Evolutionary conservation across 306 rosid species (phyloP).

Genomic region (Prunus campanulata): DNA sequence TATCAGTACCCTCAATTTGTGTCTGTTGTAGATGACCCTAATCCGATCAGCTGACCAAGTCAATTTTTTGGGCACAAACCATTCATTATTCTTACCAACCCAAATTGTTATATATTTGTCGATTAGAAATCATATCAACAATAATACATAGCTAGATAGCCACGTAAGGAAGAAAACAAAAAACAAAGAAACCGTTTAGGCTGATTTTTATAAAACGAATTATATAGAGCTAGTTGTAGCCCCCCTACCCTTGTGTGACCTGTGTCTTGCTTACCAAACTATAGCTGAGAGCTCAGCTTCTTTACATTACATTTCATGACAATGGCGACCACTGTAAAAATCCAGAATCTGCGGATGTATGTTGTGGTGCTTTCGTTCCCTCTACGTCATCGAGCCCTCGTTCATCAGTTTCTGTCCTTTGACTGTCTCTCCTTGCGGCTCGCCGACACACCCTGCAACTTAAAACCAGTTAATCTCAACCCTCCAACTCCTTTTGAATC

Average conservation of each 20-base stretch:
- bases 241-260: background rate
- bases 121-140: no score
- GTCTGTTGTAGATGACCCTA: no score
- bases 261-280: background rate
- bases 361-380: background rate
- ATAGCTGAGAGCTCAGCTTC: background rate
- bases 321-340: conserved; percentile 27
- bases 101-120: no score
- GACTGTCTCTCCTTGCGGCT: conserved; percentile 26
- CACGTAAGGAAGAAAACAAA: background rate
- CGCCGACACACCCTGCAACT: conserved; percentile 28
- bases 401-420: conserved; percentile 11
- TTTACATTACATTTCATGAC: conserved; percentile 17
- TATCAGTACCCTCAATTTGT: no score
- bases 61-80: no score
- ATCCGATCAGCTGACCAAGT: no score
- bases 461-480: background rate
- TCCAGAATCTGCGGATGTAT: conserved; percentile 41
- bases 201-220: background rate
- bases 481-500: background rate
- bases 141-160: no score
- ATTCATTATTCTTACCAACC: no score
- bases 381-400: conserved; percentile 2
- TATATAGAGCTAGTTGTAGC: background rate
- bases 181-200: background rate